A percentile compares a stretch with the other conserved stretches of the same genome.
phyloP scores from a whole-genome alignment of 208 protist genomes.

The Trypanosoma mega region DNA sequence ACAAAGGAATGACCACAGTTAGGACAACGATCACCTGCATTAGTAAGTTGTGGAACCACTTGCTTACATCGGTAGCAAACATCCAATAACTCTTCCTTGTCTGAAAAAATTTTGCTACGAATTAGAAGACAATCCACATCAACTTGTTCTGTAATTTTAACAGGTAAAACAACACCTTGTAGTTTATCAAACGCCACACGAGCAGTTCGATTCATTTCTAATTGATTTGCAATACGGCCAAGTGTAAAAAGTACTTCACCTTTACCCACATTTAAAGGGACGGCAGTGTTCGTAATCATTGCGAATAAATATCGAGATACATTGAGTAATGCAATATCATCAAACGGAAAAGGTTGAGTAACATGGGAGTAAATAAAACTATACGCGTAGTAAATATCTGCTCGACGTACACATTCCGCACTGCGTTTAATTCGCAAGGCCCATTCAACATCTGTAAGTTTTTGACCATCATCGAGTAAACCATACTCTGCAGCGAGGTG shows the following conservation, averaged over 20 bases:
- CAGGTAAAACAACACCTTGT: constrained; percentile 79
- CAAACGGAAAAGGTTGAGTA: constrained; percentile 87
- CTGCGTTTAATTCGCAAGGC: constrained; percentile 71
- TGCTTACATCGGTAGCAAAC: constrained; percentile 92
- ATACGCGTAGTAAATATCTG: constrained; percentile 94
- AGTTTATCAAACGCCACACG: constrained; percentile 88
- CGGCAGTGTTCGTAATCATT: constrained; percentile 46
- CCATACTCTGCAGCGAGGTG: constrained; percentile 86
- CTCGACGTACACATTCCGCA: constrained; percentile 73
- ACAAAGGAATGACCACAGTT: constrained; percentile 94
- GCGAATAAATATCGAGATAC: constrained; percentile 78
- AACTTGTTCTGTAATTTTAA: constrained; percentile 86
- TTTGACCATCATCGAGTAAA: constrained; percentile 63
- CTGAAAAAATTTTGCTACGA: constrained; percentile 81
- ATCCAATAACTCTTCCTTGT: constrained; percentile 91
- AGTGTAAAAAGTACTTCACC: constrained; percentile 86
- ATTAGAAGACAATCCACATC: constrained; percentile 89
- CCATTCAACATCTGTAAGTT: constrained; percentile 47
- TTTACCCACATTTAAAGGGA: constrained; percentile 91
- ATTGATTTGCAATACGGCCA: constrained; percentile 70
- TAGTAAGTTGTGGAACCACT: constrained; percentile 82
- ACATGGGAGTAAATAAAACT: constrained; percentile 80
- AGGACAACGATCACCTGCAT: constrained; percentile 82
- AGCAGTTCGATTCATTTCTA: constrained; percentile 92
- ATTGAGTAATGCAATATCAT: constrained; percentile 89